phyloP scores from a whole-genome alignment of 768 basidiomycete species.

The Lentinula raphanica region DNA sequence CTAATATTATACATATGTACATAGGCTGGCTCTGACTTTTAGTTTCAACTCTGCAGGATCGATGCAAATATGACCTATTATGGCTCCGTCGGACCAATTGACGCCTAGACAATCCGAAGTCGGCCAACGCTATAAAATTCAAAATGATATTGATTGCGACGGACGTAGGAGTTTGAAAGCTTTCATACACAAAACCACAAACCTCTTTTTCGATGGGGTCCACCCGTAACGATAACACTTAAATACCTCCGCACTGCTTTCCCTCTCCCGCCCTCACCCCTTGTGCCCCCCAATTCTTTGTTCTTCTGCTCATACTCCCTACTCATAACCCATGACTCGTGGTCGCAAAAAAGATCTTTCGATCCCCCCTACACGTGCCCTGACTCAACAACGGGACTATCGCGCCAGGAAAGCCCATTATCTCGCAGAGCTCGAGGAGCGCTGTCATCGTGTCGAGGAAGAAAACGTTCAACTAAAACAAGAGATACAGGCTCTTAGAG shows the following conservation, averaged over 20 bases:
- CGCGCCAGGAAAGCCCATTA: slow-evolving; percentile 57
- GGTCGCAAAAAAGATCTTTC: slow-evolving; percentile 63
- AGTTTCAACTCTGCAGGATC: too few species aligned
- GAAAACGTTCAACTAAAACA: slow-evolving; percentile 47
- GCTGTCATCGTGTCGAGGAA: slow-evolving; percentile 46
- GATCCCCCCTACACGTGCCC: slow-evolving; percentile 52
- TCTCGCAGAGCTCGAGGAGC: slow-evolving; percentile 50
- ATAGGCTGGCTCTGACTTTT: too few species aligned
- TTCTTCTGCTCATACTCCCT: background rate
- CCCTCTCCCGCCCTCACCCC: background rate
- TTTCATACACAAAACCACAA: background rate
- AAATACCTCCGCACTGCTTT: background rate
- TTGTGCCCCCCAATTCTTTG: too few species aligned
- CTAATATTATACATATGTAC: too few species aligned
- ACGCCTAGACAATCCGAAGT: background rate
- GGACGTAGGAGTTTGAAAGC: background rate
- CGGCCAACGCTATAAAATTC: background rate
- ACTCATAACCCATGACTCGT: slow-evolving; percentile 43
- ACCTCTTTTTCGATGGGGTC: background rate
- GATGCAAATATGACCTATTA: too few species aligned
- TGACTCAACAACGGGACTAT: slow-evolving; percentile 62
- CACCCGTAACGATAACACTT: background rate
- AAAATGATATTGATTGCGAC: background rate
- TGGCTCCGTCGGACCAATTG: background rate
- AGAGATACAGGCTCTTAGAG: slow-evolving; percentile 41